Evolutionary conservation across 305 asterid genomes (phyloP), one percentile per base, ranked within the genome.

Genomic region (Fraxinus ornus): DNA sequence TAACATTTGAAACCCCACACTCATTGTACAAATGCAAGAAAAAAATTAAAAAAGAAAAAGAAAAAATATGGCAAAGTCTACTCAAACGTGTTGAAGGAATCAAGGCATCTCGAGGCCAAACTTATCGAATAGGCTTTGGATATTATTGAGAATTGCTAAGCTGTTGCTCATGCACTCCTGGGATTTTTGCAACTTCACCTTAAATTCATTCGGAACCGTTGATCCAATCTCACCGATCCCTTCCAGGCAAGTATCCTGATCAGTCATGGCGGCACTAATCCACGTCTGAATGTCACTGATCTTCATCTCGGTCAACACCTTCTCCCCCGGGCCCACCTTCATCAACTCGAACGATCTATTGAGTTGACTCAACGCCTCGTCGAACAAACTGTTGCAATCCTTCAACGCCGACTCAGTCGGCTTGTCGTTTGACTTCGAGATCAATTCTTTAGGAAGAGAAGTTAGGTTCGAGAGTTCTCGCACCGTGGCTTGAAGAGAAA

Each of bases 221-320:
- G 93, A 89, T 71, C 86, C 91, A 91, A 84, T 88, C 91, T 94
- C 97, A 82, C 84, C 93, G 64, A 92, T 32, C 47, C 97, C 97
- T 70, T 93, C 91, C 7, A 92, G 68, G 41, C 98, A 94, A 84
- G 98, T 94, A 12, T 93, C 97, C 81, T 82, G 93, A 93, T 93
- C 92, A 0, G 93, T 92, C 95, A 94, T 89, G 78, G 97, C 97
- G 4, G 95, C 97, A 24, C 97, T 93, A 49, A 93, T 84, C 98
- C 98, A 94, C 83, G 98, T 91, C 88, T 88, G 84, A 89, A 94
- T 26, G 64, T 91, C 87, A 78, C 92, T 88, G 79, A 92, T 84
- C 93, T 80, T 91, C 93, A 84, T 86, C 83, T 88, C 92, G 64
- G 94, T 89, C 82, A 93, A 62, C 86, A 81, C 82, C 83, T 87